Evolutionary conservation across 345 rosid genomes (phyloP).

Genomic region (Microcos paniculata): DNA sequence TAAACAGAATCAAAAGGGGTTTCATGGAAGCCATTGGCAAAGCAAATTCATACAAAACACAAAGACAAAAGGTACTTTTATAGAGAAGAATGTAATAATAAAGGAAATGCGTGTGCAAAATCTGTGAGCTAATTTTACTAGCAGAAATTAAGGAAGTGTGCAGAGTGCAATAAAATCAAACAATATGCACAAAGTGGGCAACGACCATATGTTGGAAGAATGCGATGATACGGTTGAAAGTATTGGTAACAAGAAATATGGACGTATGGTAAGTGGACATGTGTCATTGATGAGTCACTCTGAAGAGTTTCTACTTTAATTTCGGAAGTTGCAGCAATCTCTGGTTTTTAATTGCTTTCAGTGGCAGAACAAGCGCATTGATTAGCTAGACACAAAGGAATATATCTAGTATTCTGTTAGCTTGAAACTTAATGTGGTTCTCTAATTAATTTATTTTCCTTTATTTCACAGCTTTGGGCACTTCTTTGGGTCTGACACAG

Average conservation of each 20-base stretch:
- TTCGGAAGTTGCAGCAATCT: no score
- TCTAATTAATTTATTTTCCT: no score
- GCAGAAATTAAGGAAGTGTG: conserved; percentile 1
- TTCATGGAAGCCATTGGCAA: not conserved
- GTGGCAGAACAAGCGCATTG: no score
- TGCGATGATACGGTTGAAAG: not conserved
- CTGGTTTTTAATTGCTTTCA: no score
- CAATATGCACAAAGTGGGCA: not conserved
- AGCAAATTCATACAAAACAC: not conserved
- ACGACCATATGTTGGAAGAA: not conserved
- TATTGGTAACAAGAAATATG: not conserved
- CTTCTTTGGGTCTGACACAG: no score
- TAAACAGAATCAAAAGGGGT: not conserved
- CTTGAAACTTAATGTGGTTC: no score
- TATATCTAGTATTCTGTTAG: no score
- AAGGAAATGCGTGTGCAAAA: not conserved
- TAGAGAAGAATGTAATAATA: not conserved
- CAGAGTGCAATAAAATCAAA: not conserved
- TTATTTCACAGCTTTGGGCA: no score
- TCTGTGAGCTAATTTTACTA: not conserved
- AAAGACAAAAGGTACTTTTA: not conserved
- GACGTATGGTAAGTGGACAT: not conserved
- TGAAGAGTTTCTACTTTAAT: not conserved
- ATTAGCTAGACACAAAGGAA: no score
- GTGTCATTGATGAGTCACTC: not conserved